Evolutionary conservation across 2,329 filamentous ascomycete genomes (phyloP), one percentile per base, ranked within the genome.

Genomic region (Ascochyta lentis): DNA sequence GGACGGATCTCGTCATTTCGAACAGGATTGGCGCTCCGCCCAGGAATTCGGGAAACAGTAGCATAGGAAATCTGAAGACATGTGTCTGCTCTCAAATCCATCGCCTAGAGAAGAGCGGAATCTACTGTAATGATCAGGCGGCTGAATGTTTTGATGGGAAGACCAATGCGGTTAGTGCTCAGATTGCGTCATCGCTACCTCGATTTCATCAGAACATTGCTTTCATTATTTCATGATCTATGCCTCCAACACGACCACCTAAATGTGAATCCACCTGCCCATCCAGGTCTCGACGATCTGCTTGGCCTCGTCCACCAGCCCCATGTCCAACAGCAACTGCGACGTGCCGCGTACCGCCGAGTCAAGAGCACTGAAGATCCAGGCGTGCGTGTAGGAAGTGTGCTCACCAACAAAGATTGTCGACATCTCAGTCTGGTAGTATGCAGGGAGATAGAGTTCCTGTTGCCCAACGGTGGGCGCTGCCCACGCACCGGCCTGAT

Each of bases 241-340:
- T 19, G 19, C 19, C 19, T 19, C 19, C 19, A 19, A 19, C 19
- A 19, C 19, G 19, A 19, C 19, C 19, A 19, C 19, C 52, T 39
- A 58, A 8, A 58, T 45, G 13, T 53, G 54, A n/a, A 88, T 86
- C 86, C 86, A 89, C 53, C 87, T 79, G 1, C 84, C 86, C 86
- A 89, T 89, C 87, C 87, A 90, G 58, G 84, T 84, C 29, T 85
- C 77, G 1, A 84, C 83, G 16, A 87, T 78, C 31, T 79, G 73
- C 76, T 90, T 90, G 0, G 87, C 88, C 74, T 90, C 88, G 68
- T 90, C 88, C 0, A 90, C 86, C 40, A 90, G 70, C 0, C 88
- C 88, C 66, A 89, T 75, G 72, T 83, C 83, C 16, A 89, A 76
- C 70, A 90, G 73, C 57, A 90, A 62, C 73, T 91, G 86, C 4